A percentile compares a stretch with the other conserved stretches of the same genome.
phyloP scores from a whole-genome alignment of 2,329 filamentous ascomycete species.

The Ceratocystis cacaofunesta region DNA sequence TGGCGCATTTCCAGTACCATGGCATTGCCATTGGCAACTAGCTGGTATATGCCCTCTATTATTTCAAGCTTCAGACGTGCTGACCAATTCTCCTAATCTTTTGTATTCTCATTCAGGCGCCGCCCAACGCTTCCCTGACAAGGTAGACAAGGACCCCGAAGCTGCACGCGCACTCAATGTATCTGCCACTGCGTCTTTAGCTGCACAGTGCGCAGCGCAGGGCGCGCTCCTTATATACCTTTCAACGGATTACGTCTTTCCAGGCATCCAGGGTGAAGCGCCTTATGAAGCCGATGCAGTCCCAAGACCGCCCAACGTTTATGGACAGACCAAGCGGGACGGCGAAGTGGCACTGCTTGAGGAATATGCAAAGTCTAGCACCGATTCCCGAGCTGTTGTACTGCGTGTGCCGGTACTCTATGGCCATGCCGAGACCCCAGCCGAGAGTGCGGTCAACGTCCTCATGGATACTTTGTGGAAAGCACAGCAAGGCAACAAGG shows the following conservation, averaged over 20 bases:
- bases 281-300: constrained; percentile 55
- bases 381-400: constrained; percentile 47
- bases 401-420: constrained; percentile 76
- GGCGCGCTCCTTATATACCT: constrained; percentile 58
- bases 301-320: constrained; percentile 63
- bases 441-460: constrained; percentile 71
- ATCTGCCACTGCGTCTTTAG: constrained; percentile 51
- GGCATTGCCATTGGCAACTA: neutral
- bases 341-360: constrained; percentile 51
- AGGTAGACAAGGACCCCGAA: constrained; percentile 64
- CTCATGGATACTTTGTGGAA: constrained; percentile 66
- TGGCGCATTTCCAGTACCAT: neutral
- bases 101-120: constrained; percentile 41
- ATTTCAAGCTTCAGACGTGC: neutral
- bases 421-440: constrained; percentile 52
- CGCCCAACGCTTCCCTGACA: constrained; percentile 76
- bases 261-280: constrained; percentile 60
- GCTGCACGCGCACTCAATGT: constrained; percentile 63
- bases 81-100: constrained; percentile 1
- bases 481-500: constrained; percentile 44
- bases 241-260: constrained; percentile 70
- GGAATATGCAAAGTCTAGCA: constrained; percentile 35
- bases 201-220: constrained; percentile 46
- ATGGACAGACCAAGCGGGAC: constrained; percentile 46
- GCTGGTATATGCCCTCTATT: neutral